These are phyloP conservation scores for Tritrichomonas foetus DNA, from an alignment of 208 protist genomes.

Conservation along the genomic window DNA sequence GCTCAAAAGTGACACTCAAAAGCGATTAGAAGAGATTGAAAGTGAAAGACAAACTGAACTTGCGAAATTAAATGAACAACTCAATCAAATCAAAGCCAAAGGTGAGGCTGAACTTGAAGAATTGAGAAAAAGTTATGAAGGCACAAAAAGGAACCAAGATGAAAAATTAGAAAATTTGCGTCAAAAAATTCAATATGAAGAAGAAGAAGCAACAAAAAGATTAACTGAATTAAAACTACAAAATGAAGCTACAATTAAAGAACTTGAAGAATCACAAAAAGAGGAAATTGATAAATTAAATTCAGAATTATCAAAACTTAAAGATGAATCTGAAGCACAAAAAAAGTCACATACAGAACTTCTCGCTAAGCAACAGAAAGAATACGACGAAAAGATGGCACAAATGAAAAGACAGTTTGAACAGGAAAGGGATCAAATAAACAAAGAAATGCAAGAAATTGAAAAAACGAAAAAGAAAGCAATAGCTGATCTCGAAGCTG, in stretches of 20 bases:
- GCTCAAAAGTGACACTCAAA: background rate
- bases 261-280: background rate
- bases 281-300: background rate
- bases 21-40: background rate
- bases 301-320: background rate
- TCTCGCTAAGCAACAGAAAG: background rate
- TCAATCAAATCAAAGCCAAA: background rate
- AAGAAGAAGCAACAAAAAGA: background rate
- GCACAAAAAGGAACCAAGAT: background rate
- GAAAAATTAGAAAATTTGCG: background rate
- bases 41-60: background rate
- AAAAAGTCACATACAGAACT: background rate
- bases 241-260: background rate
- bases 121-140: background rate
- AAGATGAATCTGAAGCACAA: background rate
- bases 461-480: background rate
- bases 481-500: conserved; percentile 20
- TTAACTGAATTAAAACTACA: background rate
- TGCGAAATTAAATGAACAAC: background rate
- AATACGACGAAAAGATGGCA: background rate
- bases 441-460: background rate
- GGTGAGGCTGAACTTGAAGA: background rate
- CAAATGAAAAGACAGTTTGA: background rate
- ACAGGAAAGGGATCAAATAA: background rate
- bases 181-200: background rate